Base-by-base conservation (phyloP, 2,329 filamentous ascomycete genomes). In the Cercospora janseana region DNA sequence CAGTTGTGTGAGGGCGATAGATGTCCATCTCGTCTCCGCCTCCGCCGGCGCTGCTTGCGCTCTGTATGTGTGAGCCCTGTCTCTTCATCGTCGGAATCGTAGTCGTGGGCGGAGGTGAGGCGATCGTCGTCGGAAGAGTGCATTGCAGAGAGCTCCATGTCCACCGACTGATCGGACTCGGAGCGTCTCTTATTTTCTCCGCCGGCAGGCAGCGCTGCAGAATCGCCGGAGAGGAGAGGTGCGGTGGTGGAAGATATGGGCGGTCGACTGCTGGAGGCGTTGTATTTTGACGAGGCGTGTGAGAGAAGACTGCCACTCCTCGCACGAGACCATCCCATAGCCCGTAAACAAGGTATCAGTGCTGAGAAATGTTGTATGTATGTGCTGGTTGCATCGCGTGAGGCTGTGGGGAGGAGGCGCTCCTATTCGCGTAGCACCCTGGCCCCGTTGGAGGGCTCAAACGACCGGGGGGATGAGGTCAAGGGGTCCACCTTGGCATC, bases 11-110 rank as follows among this genome's bases (percentile, higher is more conserved):
- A 23, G 5, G n/a, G 34, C 66, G 89, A 85, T 50, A 90, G 69
- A 56, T 79, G 73, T 9, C 82, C 85, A 63, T 87, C 84, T 64
- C 80, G 79, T 65, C 77, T 77, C 66, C 80, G 80, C 69, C 80
- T 79, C 60, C 76, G 77, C 64, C 82, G 80, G 61, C 84, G 83
- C 65, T 84, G 57, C 49, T 63, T 81, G 58, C 80, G 78, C 67
- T 82, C 87, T 63, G 82, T 80, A 54, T 79, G 78, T 28, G 88
- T 94, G 60, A 96, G 75, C 1, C 90, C 91, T 2, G 87, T 88
- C 76, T 96, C 91, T 72, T 95, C 91, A 65, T 96, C 91, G 21
- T 87, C 68, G 31, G 42, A 41, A 28, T 55, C 37, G 42, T 55
- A 49, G 27, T 49, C 32, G 47, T 40, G 27, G 20, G 18, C 44